phyloP scores from a whole-genome alignment of 306 rosid genomes.

The Ammopiptanthus mongolicus region DNA sequence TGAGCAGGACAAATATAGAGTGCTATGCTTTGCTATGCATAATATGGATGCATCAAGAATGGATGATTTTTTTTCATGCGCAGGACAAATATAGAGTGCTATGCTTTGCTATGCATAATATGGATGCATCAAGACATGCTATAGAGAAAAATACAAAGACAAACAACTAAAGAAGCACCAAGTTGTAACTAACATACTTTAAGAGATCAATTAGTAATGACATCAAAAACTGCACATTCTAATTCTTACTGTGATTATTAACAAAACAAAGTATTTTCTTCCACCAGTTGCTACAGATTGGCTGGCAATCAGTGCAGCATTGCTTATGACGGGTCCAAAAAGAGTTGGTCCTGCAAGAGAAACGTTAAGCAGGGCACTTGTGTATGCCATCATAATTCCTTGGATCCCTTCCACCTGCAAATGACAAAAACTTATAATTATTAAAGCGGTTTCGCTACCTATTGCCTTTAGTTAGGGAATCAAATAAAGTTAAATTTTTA shows the following conservation, averaged over 20 bases:
- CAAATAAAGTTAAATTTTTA: too few relatives aligned
- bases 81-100: background rate
- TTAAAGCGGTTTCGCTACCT: too few relatives aligned
- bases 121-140: background rate
- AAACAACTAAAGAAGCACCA: background rate
- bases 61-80: background rate
- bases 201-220: slow-evolving; percentile 5
- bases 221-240: slow-evolving; percentile 1
- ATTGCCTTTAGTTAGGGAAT: too few relatives aligned
- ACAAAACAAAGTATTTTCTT: slow-evolving; percentile 82
- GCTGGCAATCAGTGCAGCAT: slow-evolving; percentile 91
- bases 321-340: slow-evolving; percentile 90
- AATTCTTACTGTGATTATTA: slow-evolving; percentile 86
- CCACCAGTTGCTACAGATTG: slow-evolving; percentile 78
- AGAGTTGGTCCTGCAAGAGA: slow-evolving; percentile 99
- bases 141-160: background rate
- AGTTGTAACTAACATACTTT: background rate
- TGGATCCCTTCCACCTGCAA: slow-evolving; percentile 97
- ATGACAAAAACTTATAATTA: background rate
- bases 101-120: background rate
- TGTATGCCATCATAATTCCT: slow-evolving; percentile 95
- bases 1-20: too few relatives aligned
- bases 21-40: too few relatives aligned
- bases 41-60: too few relatives aligned
- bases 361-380: slow-evolving; percentile 91